Percentiles rank a stretch among this genome's conserved stretches.
Conservation (phyloP, 306 rosid genomes). For the Sphenostylis stenocarpa region DNA sequence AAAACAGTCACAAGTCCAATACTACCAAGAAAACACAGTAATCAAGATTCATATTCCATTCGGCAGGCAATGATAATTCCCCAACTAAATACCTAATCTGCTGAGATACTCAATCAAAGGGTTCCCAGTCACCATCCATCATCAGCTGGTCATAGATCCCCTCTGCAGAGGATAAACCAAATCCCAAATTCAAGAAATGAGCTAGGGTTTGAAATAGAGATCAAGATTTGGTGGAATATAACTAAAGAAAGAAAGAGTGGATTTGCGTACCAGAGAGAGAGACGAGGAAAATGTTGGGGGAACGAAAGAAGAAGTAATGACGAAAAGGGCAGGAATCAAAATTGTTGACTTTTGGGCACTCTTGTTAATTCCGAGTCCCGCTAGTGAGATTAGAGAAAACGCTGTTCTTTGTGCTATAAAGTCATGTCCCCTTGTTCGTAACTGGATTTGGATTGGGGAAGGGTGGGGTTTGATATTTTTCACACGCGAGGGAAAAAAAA, state of each 20-base stretch:
- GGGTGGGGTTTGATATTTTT: not conserved
- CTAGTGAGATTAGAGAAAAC: slow-evolving; percentile 16
- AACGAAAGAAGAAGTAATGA: not conserved
- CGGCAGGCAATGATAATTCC: slow-evolving; percentile 16
- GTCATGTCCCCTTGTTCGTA: not conserved
- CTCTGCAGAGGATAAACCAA: slow-evolving; percentile 14
- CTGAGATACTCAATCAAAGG: slow-evolving; percentile 4
- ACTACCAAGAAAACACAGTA: slow-evolving; percentile 27
- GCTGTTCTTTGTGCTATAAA: not conserved
- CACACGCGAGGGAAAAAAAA: not conserved
- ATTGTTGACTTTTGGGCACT: slow-evolving; percentile 34
- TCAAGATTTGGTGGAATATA: slow-evolving; percentile 15
- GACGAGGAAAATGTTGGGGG: slow-evolving; percentile 27
- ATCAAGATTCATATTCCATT: slow-evolving; percentile 33
- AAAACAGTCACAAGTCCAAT: slow-evolving; percentile 33
- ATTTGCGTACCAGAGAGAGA: slow-evolving; percentile 51
- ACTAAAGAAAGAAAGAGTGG: not conserved
- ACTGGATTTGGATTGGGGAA: not conserved
- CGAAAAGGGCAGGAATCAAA: slow-evolving; percentile 17
- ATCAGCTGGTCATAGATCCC: slow-evolving; percentile 19
- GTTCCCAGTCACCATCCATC: not conserved
- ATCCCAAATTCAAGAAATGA: slow-evolving; percentile 23
- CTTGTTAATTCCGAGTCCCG: not conserved
- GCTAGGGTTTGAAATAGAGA: slow-evolving; percentile 52
- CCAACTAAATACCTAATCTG: slow-evolving; percentile 15